These are phyloP conservation scores for Takakia lepidozioides DNA, from an alignment of 225 moss, liverwort and hornwort genomes.

Conservation along the genomic window DNA sequence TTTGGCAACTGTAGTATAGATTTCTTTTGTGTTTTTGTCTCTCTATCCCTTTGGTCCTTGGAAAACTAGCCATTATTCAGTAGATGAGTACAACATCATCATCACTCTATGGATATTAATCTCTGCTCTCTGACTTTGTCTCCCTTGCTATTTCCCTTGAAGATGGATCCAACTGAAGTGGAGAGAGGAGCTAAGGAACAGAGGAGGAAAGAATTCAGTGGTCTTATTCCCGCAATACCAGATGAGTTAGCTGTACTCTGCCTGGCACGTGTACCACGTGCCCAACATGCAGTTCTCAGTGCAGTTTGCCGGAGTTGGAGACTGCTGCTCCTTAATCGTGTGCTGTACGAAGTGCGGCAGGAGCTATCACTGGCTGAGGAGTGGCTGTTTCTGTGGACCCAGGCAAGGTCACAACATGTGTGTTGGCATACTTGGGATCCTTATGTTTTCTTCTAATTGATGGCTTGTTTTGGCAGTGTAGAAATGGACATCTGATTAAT, in stretches of 20 bases:
- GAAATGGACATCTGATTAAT: constrained; percentile 6
- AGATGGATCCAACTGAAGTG: too few species aligned
- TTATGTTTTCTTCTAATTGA: not conserved
- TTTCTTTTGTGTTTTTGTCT: too few species aligned
- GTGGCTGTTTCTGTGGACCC: constrained; percentile 95
- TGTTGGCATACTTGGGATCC: too few species aligned
- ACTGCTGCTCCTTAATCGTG: constrained; percentile 60
- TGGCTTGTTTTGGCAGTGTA: constrained; percentile 22
- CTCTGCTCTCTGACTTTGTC: too few species aligned
- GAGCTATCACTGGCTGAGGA: constrained; percentile 79
- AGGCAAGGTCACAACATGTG: too few species aligned
- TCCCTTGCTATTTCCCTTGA: too few species aligned
- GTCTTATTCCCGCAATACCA: constrained; percentile 69
- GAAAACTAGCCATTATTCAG: too few species aligned
- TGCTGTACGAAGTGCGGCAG: constrained; percentile 72
- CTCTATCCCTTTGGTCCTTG: too few species aligned
- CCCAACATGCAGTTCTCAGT: constrained; percentile 67
- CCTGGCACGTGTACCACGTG: constrained; percentile 78
- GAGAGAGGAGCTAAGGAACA: too few species aligned
- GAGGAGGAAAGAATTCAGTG: constrained; percentile 30
- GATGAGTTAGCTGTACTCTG: constrained; percentile 76
- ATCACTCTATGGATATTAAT: too few species aligned
- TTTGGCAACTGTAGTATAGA: too few species aligned
- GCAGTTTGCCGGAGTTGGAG: constrained; percentile 80
- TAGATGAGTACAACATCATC: too few species aligned